These are phyloP conservation scores for Moricandia moricandioides DNA, from an alignment of 345 rosid genomes.

Conservation along the genomic window DNA sequence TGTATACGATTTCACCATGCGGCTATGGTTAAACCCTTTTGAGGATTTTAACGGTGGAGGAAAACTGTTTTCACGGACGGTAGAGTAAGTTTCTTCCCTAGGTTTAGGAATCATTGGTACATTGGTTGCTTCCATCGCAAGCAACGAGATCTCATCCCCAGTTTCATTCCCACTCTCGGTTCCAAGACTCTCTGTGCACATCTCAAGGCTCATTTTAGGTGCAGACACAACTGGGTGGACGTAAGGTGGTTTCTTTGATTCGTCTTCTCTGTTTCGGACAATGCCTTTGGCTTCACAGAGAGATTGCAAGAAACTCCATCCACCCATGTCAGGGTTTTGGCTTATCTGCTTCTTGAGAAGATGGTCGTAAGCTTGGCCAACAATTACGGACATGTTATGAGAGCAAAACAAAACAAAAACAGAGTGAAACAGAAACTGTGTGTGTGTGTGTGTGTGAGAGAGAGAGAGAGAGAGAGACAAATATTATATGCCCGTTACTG, in stretches of 20 bases:
- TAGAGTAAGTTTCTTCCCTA: neutral
- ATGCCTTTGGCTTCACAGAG: neutral
- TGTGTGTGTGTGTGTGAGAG: too few relatives aligned
- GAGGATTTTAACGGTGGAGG: slow-evolving; percentile 85
- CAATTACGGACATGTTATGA: too few relatives aligned
- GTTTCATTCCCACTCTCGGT: slow-evolving; percentile 66
- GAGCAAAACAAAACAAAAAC: too few relatives aligned
- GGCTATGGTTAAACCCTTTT: slow-evolving; percentile 40
- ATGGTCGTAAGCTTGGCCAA: too few relatives aligned
- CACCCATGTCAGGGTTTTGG: too few relatives aligned
- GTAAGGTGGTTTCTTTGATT: slow-evolving; percentile 34
- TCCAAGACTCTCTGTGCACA: slow-evolving; percentile 90
- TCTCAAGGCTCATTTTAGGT: slow-evolving; percentile 58
- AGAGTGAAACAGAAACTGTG: too few relatives aligned
- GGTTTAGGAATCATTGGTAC: slow-evolving; percentile 13
- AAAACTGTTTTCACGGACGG: slow-evolving; percentile 38
- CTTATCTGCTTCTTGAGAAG: too few relatives aligned
- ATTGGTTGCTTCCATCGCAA: slow-evolving; percentile 26
- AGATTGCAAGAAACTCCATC: too few relatives aligned
- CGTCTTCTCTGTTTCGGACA: slow-evolving; percentile 12
- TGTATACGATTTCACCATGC: slow-evolving; percentile 48
- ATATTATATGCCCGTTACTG: too few relatives aligned
- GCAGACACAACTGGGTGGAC: slow-evolving; percentile 54
- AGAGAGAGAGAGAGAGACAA: too few relatives aligned
- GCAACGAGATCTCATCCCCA: slow-evolving; percentile 39